Percentiles rank a stretch among this genome's conserved stretches.
Evolutionary conservation across 345 rosid genomes (phyloP).

Genomic region (Psidium guajava): DNA sequence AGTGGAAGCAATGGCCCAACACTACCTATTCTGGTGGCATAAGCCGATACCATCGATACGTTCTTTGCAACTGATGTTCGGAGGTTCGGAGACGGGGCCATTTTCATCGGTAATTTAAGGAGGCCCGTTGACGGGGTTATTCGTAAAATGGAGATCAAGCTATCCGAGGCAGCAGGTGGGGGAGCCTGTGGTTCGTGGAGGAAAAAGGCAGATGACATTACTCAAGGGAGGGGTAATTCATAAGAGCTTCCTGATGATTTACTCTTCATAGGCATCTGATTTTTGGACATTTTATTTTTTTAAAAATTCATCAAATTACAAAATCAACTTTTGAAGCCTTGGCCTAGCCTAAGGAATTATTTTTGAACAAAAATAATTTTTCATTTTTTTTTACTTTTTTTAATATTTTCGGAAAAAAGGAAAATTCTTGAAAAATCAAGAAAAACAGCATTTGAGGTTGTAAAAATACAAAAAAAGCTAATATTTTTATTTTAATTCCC

Average conservation of each 20-base stretch:
- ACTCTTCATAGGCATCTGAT: slow-evolving; percentile 1
- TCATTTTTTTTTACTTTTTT: too few species aligned
- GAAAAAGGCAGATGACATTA: slow-evolving; percentile 61
- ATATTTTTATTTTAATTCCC: too few species aligned
- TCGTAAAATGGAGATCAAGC: slow-evolving; percentile 68
- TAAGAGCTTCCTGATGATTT: rapidly evolving
- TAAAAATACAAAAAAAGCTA: too few species aligned
- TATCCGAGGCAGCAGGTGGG: slow-evolving; percentile 74
- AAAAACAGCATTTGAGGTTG: too few species aligned
- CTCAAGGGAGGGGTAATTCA: slow-evolving; percentile 65
- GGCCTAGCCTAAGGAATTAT: too few species aligned
- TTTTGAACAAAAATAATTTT: too few species aligned
- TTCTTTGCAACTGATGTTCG: slow-evolving; percentile 86
- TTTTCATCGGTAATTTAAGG: slow-evolving; percentile 75
- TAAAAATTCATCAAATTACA: too few species aligned
- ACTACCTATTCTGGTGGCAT: background rate
- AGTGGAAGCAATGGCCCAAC: background rate
- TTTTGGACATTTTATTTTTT: too few species aligned
- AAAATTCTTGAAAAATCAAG: too few species aligned
- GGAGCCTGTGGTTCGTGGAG: slow-evolving; percentile 93
- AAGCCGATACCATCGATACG: slow-evolving; percentile 3
- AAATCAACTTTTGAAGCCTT: too few species aligned
- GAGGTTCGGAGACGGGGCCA: slow-evolving; percentile 94
- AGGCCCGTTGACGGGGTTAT: slow-evolving; percentile 70
- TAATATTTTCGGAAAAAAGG: too few species aligned